A percentile compares a stretch with the other conserved stretches of the same genome.
phyloP scores from a whole-genome alignment of 2,329 filamentous ascomycete species.

The Colletotrichum caudatum region DNA sequence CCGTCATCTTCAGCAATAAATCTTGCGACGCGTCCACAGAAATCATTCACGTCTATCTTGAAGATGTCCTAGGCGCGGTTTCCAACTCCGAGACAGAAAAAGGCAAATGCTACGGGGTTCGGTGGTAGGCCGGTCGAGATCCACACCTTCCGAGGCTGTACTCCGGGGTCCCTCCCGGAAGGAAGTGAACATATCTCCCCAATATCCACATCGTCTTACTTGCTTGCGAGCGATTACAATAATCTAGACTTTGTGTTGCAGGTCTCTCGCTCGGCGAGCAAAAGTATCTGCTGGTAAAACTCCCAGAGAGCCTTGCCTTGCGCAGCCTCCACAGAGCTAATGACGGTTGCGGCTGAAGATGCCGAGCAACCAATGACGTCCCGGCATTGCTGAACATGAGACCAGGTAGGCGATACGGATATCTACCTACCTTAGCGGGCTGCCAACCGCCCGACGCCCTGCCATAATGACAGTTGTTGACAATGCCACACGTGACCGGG shows the following conservation, averaged over 20 bases:
- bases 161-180: conserved; percentile 14
- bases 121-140: neutral
- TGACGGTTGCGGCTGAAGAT: neutral
- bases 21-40: neutral
- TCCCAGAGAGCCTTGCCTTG: conserved; percentile 5
- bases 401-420: neutral
- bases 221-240: neutral
- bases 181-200: neutral
- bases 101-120: neutral
- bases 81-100: neutral
- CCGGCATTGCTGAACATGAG: conserved; percentile 13
- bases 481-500: conserved; percentile 26
- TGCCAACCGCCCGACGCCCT: conserved; percentile 50
- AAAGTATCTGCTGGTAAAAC: neutral
- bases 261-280: conserved; percentile 4
- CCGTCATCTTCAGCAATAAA: neutral
- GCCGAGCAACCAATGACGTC: conserved; percentile 19
- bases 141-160: neutral
- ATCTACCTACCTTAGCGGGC: conserved; percentile 39
- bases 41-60: neutral
- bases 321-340: conserved; percentile 23
- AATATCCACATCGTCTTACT: neutral
- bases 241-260: neutral
- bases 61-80: neutral
- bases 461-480: conserved; percentile 40